Percentiles rank a stretch among this genome's conserved stretches.
Conservation (phyloP, 2,329 filamentous ascomycete genomes). For the Stromatinia cepivora region DNA sequence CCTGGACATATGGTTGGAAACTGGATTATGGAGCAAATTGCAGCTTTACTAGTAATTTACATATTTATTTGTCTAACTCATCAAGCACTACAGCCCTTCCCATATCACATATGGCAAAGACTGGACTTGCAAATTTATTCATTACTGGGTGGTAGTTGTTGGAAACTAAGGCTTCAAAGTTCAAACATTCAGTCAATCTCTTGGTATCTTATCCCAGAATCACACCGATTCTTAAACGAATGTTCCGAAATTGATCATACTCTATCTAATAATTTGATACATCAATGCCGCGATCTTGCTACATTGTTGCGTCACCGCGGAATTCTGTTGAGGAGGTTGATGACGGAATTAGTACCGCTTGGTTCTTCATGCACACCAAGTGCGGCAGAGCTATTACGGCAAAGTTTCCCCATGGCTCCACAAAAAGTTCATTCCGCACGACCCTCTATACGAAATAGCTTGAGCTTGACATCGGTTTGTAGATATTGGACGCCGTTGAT, state of each 20-base stretch:
- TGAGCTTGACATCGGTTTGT: constrained; percentile 2
- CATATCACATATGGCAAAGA: neutral
- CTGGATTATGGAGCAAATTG: neutral
- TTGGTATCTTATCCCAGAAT: neutral
- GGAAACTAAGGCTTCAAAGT: neutral
- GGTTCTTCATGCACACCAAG: neutral
- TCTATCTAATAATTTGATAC: neutral
- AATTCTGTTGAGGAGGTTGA: neutral
- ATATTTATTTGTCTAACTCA: neutral
- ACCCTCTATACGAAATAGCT: neutral
- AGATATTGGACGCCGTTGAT: neutral
- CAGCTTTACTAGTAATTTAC: neutral
- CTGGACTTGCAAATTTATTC: neutral
- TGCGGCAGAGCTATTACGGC: neutral
- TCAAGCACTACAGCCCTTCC: neutral
- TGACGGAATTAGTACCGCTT: constrained; percentile 12
- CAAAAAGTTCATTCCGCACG: constrained; percentile 6
- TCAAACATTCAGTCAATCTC: neutral
- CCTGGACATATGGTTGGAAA: neutral
- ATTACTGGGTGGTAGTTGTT: too few species aligned
- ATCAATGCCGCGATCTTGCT: neutral
- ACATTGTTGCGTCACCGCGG: neutral
- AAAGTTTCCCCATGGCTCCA: neutral
- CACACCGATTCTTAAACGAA: too few species aligned
- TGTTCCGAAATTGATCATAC: neutral